Evolutionary conservation across 2,329 filamentous ascomycete species (phyloP), one percentile per base, ranked within the genome.

Genomic region (Orbilia ellipsospora): DNA sequence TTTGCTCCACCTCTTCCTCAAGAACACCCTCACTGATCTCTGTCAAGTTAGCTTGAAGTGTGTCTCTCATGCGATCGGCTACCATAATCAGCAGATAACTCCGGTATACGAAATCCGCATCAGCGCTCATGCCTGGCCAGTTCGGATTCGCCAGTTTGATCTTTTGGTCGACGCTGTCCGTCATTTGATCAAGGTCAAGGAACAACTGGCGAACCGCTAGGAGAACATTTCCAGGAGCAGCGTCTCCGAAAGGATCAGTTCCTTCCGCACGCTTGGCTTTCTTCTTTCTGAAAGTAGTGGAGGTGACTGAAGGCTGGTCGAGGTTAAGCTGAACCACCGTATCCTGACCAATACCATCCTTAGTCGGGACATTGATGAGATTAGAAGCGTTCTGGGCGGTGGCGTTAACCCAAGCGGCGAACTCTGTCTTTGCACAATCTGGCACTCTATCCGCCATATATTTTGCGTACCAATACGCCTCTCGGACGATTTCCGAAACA

Each of bases 111-210:
- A 69, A 75, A 50, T 75, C 57, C 20, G 72, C 72, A 51, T 69
- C 60, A 16, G 59, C 52, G n/a, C 36, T 69, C 72, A 75, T 69
- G 2, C 72, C 72, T 4, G 63, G 64, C 63, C 63, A 75, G 45
- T 69, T 69, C 1, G 72, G 72, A 23, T 75, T 75, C 28, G 57
- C 72, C 13, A 68, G 15, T 50, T 67, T 75, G 64, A 75, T 42
- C 16, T 75, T 75, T 44, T 64, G 26, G 23, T 59, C 59, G 12
- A 75, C 56, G 1, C 31, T 26, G 12, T 59, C 45, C 4, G 64
- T 57, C 31, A 75, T 45, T 13, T 67, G 31, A 18, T 63, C 23
- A 2, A 75, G 18, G 15, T 75, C 64, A 18, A 68, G 63, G 40
- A 75, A 75, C n/a, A 69, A 18, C 36, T 75, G 72, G 10, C 45